phyloP scores from a whole-genome alignment of 768 basidiomycete genomes.

The Boletus rufocinnamomeus region DNA sequence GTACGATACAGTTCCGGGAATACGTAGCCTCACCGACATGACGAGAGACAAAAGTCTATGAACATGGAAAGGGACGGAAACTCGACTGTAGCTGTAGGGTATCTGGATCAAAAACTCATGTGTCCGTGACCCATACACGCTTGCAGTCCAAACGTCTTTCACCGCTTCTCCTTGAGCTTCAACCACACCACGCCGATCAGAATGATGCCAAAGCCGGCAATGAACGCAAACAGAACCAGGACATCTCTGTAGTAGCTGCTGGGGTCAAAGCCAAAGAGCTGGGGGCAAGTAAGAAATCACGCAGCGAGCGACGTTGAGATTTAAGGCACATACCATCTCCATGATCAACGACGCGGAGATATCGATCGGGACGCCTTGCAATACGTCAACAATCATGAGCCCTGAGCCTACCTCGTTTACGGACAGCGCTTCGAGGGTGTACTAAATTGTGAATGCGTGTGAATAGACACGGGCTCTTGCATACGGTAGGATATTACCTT shows the following conservation, averaged over 20 bases:
- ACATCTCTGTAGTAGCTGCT: slow-evolving; percentile 90
- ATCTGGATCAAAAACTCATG: background rate
- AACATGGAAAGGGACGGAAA: background rate
- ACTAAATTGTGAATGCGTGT: slow-evolving; percentile 30
- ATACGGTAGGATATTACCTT: slow-evolving; percentile 41
- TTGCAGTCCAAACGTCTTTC: slow-evolving; percentile 7
- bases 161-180: slow-evolving; percentile 76
- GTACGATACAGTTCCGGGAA: background rate
- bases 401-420: slow-evolving; percentile 94
- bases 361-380: slow-evolving; percentile 80
- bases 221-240: slow-evolving; percentile 82
- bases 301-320: background rate
- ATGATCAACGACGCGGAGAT: slow-evolving; percentile 85
- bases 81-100: background rate
- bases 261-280: slow-evolving; percentile 85
- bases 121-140: background rate
- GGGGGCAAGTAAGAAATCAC: background rate
- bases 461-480: background rate
- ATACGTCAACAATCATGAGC: slow-evolving; percentile 74
- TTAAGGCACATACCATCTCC: slow-evolving; percentile 59
- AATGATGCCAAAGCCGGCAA: slow-evolving; percentile 71
- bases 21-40: background rate
- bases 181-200: slow-evolving; percentile 81
- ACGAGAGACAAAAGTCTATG: background rate
- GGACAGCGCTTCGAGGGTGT: slow-evolving; percentile 77